Base-by-base conservation (phyloP, 345 rosid species). In the Punica granatum region DNA sequence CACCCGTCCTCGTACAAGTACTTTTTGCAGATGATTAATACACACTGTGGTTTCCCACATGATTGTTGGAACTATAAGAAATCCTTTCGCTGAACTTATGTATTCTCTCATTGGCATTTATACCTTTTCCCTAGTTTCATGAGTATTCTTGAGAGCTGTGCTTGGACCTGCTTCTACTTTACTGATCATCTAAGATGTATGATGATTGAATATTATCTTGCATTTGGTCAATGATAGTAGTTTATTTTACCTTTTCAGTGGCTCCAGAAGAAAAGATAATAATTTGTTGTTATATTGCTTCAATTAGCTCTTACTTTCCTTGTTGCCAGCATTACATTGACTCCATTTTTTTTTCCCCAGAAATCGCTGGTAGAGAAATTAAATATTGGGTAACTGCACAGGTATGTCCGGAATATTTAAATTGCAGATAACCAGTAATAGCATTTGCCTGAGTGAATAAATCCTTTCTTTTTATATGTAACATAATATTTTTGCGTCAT, bases 331-430 rank as follows among this genome's bases (percentile, higher is more conserved):
- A 42, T 63, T 36, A 63, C 9, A n/a, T 19, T 25, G 35, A 36
- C 37, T 53, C 31, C 60, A 21, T 23, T 12, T 32, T 41, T 67
- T 21, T 49, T 13, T 70, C 46, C 74, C 54, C 76, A 83, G 87
- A 72, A 46, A 64, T 83, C 54, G 66, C 66, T 69, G 81, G 76
- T 32, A 75, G 49, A 69, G 80, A 80, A 75, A 80, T 80, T 39
- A 37, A 59, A 64, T 80, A 83, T 67, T 67, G 39, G 1, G 68
- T 80, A 21, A 73, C 78, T 2, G 76, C 79, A 34, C 79, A 80
- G 84, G 84, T 83, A 78, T 46, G 69, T 49, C 54, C 48, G 67
- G 23, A 56, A 33, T 56, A 25, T 26, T 13, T 15, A 56, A 56
- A n/a, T 6, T 28, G 9, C 1, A 25, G 33, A 54, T 26, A 56